Base-by-base conservation (phyloP, 306 rosid genomes). In the Trichosanthes cucumerina region DNA sequence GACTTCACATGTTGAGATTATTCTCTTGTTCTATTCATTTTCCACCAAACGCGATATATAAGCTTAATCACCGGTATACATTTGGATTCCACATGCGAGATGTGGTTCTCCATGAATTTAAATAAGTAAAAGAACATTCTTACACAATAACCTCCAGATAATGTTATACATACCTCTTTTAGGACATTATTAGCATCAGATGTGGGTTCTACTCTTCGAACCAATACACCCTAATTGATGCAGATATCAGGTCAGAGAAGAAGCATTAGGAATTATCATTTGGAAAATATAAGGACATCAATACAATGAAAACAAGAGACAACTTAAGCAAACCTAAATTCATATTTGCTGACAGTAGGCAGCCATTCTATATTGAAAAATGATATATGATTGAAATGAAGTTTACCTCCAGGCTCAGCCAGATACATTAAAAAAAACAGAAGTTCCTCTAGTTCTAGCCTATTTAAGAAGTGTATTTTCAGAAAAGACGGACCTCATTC, bases 161-260 rank as follows among this genome's bases (percentile, higher is more conserved):
- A 23, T 49, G 38, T 28, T 21, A 71, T 47, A 47, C 76, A 66
- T 89, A 95, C 97, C 99, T 92, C 93, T 81, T 91, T 92, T 77
- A 92, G 79, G 77, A 95, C 96, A 53, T 88, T 92, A 81, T 86
- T 82, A 79, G 97, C 97, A 86, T 92, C 96, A 47, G 97, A 84
- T 77, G 97, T 95, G 77, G 97, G 99, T 81, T 95, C 97, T 74
- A 95, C 91, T 87, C 92, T 86, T 31, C 97, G 96, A 57, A 95
- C 97, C 85, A 95, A 80, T 59, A 95, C 93, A 72, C 99, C 99
- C 99, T 95, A 91, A 82, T 79, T 36, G 80, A 52, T 36, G 60
- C 64, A 83, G 82, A 71, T 46, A 53, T 68, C 46, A 82, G 47
- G 49, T 80, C 81, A 44, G 57, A 59, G 50, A 46, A 21, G 49